These are phyloP conservation scores for Rhynchosporium agropyri DNA, from an alignment of 2,329 filamentous ascomycete genomes.

Conservation along the genomic window DNA sequence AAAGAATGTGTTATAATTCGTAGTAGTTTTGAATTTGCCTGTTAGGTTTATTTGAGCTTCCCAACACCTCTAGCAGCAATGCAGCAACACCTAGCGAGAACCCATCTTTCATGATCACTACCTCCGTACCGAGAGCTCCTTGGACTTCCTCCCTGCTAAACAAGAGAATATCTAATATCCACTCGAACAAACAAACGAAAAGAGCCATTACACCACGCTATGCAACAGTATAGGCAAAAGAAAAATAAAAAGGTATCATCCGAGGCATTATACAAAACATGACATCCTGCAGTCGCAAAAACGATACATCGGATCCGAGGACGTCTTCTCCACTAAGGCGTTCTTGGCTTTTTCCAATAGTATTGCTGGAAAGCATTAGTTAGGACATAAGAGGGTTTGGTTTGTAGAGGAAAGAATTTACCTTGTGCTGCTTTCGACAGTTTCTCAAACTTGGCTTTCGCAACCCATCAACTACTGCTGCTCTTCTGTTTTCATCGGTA, in stretches of 20 bases:
- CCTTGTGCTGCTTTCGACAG: slow-evolving; percentile 97
- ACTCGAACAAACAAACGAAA: slow-evolving; percentile 19
- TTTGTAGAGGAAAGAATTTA: slow-evolving; percentile 49
- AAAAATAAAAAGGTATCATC: slow-evolving; percentile 24
- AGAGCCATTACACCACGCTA: slow-evolving; percentile 36
- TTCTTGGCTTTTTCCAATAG: slow-evolving; percentile 67
- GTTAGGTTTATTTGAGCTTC: background rate
- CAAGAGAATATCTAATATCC: background rate
- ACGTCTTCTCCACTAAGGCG: slow-evolving; percentile 48
- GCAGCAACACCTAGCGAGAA: slow-evolving; percentile 8
- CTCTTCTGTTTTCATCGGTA: slow-evolving; percentile 72
- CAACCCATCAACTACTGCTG: slow-evolving; percentile 82
- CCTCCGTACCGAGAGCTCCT: background rate
- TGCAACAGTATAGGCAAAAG: slow-evolving; percentile 35
- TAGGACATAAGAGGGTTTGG: slow-evolving; percentile 17
- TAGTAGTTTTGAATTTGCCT: slow-evolving; percentile 6
- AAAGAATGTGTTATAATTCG: background rate
- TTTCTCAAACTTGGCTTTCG: slow-evolving; percentile 86
- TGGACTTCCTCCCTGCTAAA: background rate
- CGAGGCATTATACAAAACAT: slow-evolving; percentile 24
- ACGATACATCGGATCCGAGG: slow-evolving; percentile 11
- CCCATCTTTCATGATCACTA: background rate
- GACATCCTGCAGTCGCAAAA: slow-evolving; percentile 11
- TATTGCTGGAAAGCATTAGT: slow-evolving; percentile 57
- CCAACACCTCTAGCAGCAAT: slow-evolving; percentile 7